These are phyloP conservation scores for Salix exigua DNA, from an alignment of 345 rosid genomes.

Conservation along the genomic window DNA sequence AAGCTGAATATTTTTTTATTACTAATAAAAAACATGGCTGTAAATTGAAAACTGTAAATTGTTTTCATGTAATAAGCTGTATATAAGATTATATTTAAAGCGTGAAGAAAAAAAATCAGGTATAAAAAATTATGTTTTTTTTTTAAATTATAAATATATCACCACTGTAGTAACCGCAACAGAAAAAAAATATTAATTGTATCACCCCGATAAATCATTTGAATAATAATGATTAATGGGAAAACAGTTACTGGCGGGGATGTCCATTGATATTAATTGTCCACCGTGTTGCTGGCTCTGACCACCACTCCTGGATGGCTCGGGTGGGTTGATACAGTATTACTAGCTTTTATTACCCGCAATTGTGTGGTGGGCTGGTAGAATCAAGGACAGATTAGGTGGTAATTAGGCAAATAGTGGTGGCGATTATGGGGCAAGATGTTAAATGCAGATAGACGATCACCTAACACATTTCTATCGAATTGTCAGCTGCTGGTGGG, in stretches of 20 bases:
- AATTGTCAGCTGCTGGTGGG: conserved; percentile 3
- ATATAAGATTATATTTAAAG: too few relatives aligned
- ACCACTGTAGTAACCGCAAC: too few relatives aligned
- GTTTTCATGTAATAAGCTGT: too few relatives aligned
- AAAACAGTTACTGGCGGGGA: not conserved
- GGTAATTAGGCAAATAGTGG: not conserved
- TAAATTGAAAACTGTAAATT: too few relatives aligned
- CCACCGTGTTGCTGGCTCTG: not conserved
- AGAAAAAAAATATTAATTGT: too few relatives aligned
- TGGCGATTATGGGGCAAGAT: too few relatives aligned
- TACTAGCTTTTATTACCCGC: not conserved
- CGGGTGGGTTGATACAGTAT: not conserved
- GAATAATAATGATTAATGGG: not conserved
- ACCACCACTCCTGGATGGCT: not conserved
- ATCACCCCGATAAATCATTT: too few relatives aligned
- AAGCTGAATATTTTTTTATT: too few relatives aligned
- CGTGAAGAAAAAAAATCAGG: too few relatives aligned
- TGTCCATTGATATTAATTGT: not conserved
- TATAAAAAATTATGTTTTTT: too few relatives aligned
- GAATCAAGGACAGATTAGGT: not conserved
- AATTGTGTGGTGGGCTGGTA: not conserved
- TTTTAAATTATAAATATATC: too few relatives aligned
- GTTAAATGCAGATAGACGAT: not conserved
- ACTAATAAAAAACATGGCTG: too few relatives aligned
- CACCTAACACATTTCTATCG: not conserved